Evolutionary conservation across 768 basidiomycete genomes (phyloP), one percentile per base, ranked within the genome.

Genomic region (Tephrocybe sp.): DNA sequence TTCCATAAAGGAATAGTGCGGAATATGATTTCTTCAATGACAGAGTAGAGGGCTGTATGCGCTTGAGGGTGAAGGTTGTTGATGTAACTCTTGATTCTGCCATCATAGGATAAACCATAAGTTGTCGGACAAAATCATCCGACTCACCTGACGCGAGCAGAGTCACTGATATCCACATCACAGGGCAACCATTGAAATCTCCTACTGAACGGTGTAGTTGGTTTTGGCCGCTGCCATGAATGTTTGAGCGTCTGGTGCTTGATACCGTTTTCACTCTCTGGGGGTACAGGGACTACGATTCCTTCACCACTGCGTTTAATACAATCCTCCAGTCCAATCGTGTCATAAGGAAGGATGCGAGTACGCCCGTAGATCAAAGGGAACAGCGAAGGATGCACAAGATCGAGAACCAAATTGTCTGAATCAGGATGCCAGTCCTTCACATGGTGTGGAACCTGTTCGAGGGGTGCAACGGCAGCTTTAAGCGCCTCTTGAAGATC

Each of bases 391-490:
- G 74, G 74, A 51, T 77, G 73, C 3, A 75, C 68, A 28, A 75
- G 65, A 45, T 76, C 73, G 11, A 77, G 69, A 0, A 76, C 74
- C 42, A 69, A 68, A 2, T 62, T 55, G 54, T 74, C 62, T 1
- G 72, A 71, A 3, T 64, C 61, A 6, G 73, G 75, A 54, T 75
- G 73, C 75, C 75, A 76, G 54, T 76, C 74, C 28, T 68, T 67
- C 49, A 65, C 34, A 0, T 60, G 61, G 6, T 65, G 67, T 0
- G 69, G 66, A 4, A 70, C 58, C 42, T 68, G 56, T 48, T 76
- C 72, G 10, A 76, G 68, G 4, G 53, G 30, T 4, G 50, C 34
- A 10, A 57, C 59, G 11, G 56, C 64, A 5, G 51, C 38, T 15
- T 55, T 56, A 9, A 70, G 58, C 21, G 33, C 42, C 4, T 59